These are phyloP conservation scores for Biscogniauxia sp. DNA, from an alignment of 2,329 filamentous ascomycete genomes.

Conservation along the genomic window DNA sequence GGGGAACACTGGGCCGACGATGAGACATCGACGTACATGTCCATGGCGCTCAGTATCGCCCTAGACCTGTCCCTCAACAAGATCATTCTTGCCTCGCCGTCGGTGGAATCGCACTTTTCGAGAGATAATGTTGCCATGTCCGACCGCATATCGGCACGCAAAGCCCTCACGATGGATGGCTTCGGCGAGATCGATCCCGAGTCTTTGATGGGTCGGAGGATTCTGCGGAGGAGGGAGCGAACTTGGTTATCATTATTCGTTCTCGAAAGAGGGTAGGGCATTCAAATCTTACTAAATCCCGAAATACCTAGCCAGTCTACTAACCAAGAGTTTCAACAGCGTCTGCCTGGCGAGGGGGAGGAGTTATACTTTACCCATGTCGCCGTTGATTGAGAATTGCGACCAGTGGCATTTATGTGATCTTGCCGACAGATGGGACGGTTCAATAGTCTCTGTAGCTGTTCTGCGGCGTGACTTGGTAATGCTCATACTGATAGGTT, in stretches of 20 bases:
- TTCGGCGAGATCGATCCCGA: slow-evolving; percentile 60
- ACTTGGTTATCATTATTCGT: slow-evolving; percentile 72
- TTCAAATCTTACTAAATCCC: neutral
- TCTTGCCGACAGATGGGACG: slow-evolving; percentile 65
- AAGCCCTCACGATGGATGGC: slow-evolving; percentile 65
- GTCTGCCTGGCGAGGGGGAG: slow-evolving; percentile 69
- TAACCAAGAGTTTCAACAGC: slow-evolving; percentile 28
- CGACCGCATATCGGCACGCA: slow-evolving; percentile 66
- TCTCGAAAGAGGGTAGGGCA: slow-evolving; percentile 60
- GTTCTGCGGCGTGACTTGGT: slow-evolving; percentile 67
- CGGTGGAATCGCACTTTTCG: slow-evolving; percentile 44
- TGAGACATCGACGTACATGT: slow-evolving; percentile 69
- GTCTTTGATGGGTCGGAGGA: slow-evolving; percentile 58
- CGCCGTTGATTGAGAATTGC: slow-evolving; percentile 63
- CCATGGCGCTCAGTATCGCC: slow-evolving; percentile 67
- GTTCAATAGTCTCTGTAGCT: slow-evolving; percentile 69
- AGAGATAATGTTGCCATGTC: slow-evolving; percentile 54
- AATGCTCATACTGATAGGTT: slow-evolving; percentile 20
- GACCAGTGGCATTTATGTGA: slow-evolving; percentile 66
- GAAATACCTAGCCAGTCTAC: slow-evolving; percentile 16
- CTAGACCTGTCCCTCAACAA: slow-evolving; percentile 70
- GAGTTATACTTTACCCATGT: slow-evolving; percentile 66
- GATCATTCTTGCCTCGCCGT: slow-evolving; percentile 54
- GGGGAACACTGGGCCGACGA: slow-evolving; percentile 68
- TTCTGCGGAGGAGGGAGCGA: slow-evolving; percentile 64